Percentiles rank a stretch among this genome's conserved stretches.
Evolutionary conservation across 352 stramenopile genomes (phyloP).

Genomic region (Bremia lactucae): DNA sequence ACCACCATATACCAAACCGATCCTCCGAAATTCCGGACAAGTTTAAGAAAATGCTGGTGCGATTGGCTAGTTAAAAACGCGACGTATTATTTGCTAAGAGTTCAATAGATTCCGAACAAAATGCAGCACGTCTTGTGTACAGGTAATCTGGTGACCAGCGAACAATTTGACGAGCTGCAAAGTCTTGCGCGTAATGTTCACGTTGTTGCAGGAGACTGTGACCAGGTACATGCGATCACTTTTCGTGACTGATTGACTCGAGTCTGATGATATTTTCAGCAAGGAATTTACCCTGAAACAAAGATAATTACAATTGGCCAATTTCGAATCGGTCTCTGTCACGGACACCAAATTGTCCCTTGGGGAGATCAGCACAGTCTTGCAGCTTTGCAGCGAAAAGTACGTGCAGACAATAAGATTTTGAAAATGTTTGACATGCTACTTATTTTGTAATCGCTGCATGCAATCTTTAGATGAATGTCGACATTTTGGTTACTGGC

Average conservation of each 20-base stretch:
- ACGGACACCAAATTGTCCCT: constrained; percentile 94
- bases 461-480: constrained; percentile 89
- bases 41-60: constrained; percentile 90
- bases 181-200: constrained; percentile 95
- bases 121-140: constrained; percentile 98
- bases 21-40: constrained; percentile 92
- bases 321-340: constrained; percentile 95
- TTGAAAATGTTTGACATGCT: too few relatives aligned
- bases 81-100: not conserved
- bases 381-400: constrained; percentile 82
- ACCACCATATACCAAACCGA: constrained; percentile 94
- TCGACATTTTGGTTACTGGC: constrained; percentile 95
- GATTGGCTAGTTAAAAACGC: not conserved
- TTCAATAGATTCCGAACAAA: constrained; percentile 89
- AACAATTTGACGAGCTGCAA: constrained; percentile 92
- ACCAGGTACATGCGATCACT: constrained; percentile 52
- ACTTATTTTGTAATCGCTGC: too few relatives aligned
- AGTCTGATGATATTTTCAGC: constrained; percentile 15
- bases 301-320: constrained; percentile 94
- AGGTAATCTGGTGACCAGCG: constrained; percentile 92
- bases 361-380: constrained; percentile 86
- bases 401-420: constrained; percentile 4
- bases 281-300: constrained; percentile 86
- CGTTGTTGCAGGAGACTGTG: constrained; percentile 92
- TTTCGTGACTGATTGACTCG: not conserved